Evolutionary conservation across 2,329 filamentous ascomycete genomes (phyloP).

Genomic region (Talaromyces piceae): DNA sequence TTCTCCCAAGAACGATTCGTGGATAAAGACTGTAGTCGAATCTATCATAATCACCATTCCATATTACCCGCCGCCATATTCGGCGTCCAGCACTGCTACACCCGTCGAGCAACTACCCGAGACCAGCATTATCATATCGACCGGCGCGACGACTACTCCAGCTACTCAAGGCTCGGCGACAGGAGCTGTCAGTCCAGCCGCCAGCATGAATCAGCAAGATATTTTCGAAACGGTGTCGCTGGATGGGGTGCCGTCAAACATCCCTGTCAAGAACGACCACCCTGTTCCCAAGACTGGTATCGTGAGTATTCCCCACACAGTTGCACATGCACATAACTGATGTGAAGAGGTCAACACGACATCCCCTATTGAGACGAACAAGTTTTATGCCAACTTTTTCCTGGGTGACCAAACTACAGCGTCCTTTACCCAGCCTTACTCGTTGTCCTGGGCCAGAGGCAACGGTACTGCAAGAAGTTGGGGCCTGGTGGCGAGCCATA

Average conservation of each 20-base stretch:
- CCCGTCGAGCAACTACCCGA: background rate
- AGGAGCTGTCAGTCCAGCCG: background rate
- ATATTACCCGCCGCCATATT: background rate
- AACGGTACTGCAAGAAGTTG: constrained; percentile 58
- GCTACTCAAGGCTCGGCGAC: background rate
- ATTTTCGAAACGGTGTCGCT: constrained; percentile 36
- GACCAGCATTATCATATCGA: background rate
- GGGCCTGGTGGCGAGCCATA: constrained; percentile 71
- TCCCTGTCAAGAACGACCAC: constrained; percentile 34
- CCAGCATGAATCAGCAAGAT: constrained; percentile 30
- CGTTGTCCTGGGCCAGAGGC: constrained; percentile 60
- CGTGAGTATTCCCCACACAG: constrained; percentile 21
- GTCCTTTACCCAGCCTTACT: constrained; percentile 70
- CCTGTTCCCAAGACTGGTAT: constrained; percentile 34
- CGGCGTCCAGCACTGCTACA: background rate
- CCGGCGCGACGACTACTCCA: background rate
- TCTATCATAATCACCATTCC: constrained; percentile 3
- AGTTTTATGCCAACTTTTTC: constrained; percentile 73
- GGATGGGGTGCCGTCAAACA: constrained; percentile 30
- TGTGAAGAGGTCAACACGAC: constrained; percentile 20
- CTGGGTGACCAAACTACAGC: constrained; percentile 62
- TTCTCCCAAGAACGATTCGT: background rate
- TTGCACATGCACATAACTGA: constrained; percentile 11
- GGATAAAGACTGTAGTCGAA: background rate
- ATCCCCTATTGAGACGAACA: constrained; percentile 39